phyloP scores from a whole-genome alignment of 257 asterid genomes.

The Henckelia pumila region DNA sequence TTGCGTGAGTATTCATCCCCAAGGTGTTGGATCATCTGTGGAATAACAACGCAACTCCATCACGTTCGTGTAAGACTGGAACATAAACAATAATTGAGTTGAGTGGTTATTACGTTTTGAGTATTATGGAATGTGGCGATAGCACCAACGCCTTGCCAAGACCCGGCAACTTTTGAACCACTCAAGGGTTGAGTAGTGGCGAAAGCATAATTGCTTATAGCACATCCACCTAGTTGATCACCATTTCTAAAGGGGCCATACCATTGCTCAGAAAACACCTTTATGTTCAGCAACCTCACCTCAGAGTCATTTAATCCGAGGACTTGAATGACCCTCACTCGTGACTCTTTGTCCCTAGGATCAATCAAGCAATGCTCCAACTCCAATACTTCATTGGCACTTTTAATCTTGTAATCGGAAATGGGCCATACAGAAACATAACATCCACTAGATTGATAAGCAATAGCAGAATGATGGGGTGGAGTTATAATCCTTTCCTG shows the following conservation, averaged over 20 bases:
- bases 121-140: conserved; percentile 37
- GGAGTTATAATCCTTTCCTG: conserved; percentile 37
- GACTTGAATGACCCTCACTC: conserved; percentile 61
- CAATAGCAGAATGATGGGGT: conserved; percentile 41
- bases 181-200: conserved; percentile 65
- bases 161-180: conserved; percentile 44
- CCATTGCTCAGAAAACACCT: conserved; percentile 83
- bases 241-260: conserved; percentile 92
- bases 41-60: conserved; percentile 22
- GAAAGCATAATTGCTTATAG: conserved; percentile 85
- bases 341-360: conserved; percentile 54
- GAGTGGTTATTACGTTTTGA: conserved; percentile 29
- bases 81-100: background rate
- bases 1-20: conserved; percentile 30
- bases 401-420: background rate
- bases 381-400: conserved; percentile 30
- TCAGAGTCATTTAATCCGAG: conserved; percentile 26
- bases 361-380: conserved; percentile 80
- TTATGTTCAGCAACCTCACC: conserved; percentile 39
- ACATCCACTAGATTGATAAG: conserved; percentile 58
- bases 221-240: conserved; percentile 95
- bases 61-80: background rate
- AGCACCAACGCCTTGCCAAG: conserved; percentile 55
- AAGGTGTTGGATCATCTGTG: conserved; percentile 47
- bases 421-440: conserved; percentile 66